Conservation (phyloP, 257 asterid species). For the Solanum chilense region DNA sequence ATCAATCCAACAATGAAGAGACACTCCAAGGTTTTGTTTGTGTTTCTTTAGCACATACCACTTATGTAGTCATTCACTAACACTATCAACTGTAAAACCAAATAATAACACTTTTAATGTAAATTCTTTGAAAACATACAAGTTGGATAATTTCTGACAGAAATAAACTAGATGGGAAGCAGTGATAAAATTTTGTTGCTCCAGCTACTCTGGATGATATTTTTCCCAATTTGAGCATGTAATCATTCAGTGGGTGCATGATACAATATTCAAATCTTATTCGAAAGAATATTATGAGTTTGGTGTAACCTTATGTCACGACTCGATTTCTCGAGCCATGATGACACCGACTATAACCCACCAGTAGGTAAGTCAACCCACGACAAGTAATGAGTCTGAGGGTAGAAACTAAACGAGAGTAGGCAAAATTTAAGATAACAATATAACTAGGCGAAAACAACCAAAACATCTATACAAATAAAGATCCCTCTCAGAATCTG, state of each 20-base stretch:
- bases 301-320: too few species aligned
- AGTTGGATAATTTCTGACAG: neutral
- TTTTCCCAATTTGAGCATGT: neutral
- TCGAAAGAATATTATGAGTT: neutral
- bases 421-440: too few species aligned
- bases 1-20: neutral
- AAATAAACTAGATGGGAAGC: neutral
- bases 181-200: neutral
- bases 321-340: too few species aligned
- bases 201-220: neutral
- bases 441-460: too few species aligned
- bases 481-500: too few species aligned
- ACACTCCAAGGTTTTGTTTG: neutral
- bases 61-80: neutral
- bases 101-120: neutral
- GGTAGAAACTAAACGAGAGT: too few species aligned
- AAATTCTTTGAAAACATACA: neutral
- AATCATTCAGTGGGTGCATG: neutral
- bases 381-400: too few species aligned
- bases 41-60: neutral
- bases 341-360: too few species aligned
- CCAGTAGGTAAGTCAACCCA: too few species aligned
- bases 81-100: neutral
- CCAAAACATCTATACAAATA: too few species aligned
- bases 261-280: neutral